Evolutionary conservation across 495 filamentous ascomycete genomes (phyloP), one percentile per base, ranked within the genome.

Genomic region (Mycothermus thermophilus): DNA sequence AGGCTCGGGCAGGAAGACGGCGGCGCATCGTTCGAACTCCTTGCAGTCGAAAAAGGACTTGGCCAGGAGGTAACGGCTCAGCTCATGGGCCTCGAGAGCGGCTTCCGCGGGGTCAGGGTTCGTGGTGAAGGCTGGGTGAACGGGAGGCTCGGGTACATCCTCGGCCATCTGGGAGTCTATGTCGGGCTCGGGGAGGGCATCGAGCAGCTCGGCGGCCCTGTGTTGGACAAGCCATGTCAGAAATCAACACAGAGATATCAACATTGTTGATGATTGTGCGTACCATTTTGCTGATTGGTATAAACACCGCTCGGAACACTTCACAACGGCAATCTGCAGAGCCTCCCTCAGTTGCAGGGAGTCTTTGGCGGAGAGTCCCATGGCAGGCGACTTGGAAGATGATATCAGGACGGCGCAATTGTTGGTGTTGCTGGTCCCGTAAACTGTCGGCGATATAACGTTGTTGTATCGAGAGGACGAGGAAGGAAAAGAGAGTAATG

Each of bases 231-330:
- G 28, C 19, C 12, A n/a, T 16, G 16, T 27, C 16, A 16, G 14
- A 22, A 18, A 16, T 1, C 18, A 14, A 27, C 46, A 27, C n/a
- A n/a, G n/a, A n/a, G n/a, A n/a, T n/a, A n/a, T n/a, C n/a, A n/a
- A n/a, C n/a, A n/a, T n/a, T n/a, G n/a, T n/a, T n/a, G n/a, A n/a
- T n/a, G n/a, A n/a, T n/a, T n/a, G n/a, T n/a, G n/a, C n/a, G n/a
- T 71, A 95, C 90, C 92, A 96, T 77, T 96, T 99, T 10, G 92
- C 77, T 11, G 86, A 86, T 44, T 95, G 86, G 55, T 94, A 96
- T 3, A 99, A 72, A 62, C 92, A 93, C 51, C 92, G 66, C 45
- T 99, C 92, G 1, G 83, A 90, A 64, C 85, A 95, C 49, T 85
- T 84, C 2, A 93, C 68, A 0, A 83, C 75, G 15, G 88, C 84